A percentile compares a stretch with the other conserved stretches of the same genome.
Conservation (phyloP, 164 flowering plant genomes). For the Umbilicus rupestris region DNA sequence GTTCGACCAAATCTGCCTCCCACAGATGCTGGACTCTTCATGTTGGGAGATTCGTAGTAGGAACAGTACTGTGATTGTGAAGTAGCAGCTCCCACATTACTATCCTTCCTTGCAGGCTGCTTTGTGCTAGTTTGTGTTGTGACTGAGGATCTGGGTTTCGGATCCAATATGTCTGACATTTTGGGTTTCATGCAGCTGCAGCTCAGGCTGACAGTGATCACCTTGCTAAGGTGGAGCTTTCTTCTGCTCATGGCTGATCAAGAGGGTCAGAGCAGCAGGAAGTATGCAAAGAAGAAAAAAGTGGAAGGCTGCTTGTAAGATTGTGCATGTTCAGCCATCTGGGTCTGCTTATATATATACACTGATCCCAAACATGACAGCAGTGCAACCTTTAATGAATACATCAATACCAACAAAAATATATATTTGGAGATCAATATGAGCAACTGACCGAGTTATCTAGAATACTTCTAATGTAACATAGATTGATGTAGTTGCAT, state of each 20-base stretch:
- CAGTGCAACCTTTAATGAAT: too few species aligned
- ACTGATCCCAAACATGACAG: background rate
- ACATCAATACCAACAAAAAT: too few species aligned
- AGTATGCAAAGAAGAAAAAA: background rate
- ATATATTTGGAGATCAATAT: too few species aligned
- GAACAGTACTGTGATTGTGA: background rate
- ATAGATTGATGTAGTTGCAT: too few species aligned
- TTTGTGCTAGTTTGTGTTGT: conserved; percentile 1
- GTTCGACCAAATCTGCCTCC: conserved; percentile 21
- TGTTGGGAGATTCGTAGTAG: background rate
- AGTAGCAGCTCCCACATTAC: too few species aligned
- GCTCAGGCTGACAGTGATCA: conserved; percentile 13
- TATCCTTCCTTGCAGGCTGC: too few species aligned
- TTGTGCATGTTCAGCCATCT: background rate
- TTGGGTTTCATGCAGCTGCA: conserved; percentile 54
- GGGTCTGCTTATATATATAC: background rate
- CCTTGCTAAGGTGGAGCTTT: conserved; percentile 3
- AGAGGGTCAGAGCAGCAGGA: background rate
- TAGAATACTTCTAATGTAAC: too few species aligned
- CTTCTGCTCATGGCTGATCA: background rate
- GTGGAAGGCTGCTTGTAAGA: background rate
- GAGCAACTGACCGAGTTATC: too few species aligned
- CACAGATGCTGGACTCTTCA: background rate
- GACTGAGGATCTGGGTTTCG: conserved; percentile 24
- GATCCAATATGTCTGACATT: conserved; percentile 39